Conservation (phyloP, 2,329 filamentous ascomycete species). For the Penicillium italicum region DNA sequence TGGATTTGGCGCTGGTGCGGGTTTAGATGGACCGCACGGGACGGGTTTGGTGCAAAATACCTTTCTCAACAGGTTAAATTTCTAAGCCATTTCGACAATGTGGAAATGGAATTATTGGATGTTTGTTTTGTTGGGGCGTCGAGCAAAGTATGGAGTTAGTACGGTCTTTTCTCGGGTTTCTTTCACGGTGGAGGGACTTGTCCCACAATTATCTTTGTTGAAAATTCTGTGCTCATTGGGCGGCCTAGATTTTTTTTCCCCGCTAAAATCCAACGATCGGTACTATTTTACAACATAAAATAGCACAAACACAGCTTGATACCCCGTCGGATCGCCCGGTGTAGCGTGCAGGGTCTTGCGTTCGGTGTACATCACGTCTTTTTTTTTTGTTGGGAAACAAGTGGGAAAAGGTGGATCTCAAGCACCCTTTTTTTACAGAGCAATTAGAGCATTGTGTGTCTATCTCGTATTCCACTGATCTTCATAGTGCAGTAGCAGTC, state of each 20-base stretch:
- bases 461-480: conserved; percentile 9
- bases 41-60: conserved; percentile 15
- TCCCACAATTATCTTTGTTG: background rate
- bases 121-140: background rate
- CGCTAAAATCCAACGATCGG: background rate
- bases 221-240: background rate
- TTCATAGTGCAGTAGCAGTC: conserved; percentile 8
- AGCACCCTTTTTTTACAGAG: background rate
- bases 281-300: no score
- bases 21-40: conserved; percentile 15
- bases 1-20: conserved; percentile 19
- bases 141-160: background rate
- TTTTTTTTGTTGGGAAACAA: conserved; percentile 6
- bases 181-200: background rate
- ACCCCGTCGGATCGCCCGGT: conserved; percentile 2
- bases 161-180: conserved; percentile 5
- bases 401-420: conserved; percentile 18
- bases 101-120: background rate
- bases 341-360: background rate
- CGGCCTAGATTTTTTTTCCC: no score
- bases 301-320: background rate
- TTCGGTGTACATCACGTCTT: background rate
- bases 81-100: background rate
- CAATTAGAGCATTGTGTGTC: background rate
- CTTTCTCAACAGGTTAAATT: conserved; percentile 5